A percentile compares a stretch with the other conserved stretches of the same genome.
These are phyloP conservation scores for Luvunga scandens DNA, from an alignment of 345 rosid genomes.

Conservation along the genomic window DNA sequence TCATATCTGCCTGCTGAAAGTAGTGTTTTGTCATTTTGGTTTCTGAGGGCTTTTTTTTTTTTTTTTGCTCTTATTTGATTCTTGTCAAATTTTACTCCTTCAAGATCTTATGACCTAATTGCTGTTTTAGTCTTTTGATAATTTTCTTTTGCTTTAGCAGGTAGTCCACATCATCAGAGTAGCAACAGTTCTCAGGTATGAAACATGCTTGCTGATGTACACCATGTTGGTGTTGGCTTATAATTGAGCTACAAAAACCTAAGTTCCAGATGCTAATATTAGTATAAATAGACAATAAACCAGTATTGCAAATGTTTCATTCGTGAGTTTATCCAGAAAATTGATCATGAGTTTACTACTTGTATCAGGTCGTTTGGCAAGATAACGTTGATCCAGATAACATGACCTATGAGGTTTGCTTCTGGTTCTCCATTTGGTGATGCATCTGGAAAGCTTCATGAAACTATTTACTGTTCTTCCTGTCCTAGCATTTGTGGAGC, in stretches of 20 bases:
- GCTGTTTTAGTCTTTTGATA: conserved; percentile 2
- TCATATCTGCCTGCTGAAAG: not conserved
- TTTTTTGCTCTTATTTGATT: not conserved
- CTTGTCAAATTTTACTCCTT: not conserved
- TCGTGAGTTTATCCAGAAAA: not conserved
- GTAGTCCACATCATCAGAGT: conserved; percentile 37
- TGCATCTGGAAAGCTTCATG: not conserved
- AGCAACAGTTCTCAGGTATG: conserved; percentile 46
- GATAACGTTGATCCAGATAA: conserved; percentile 59
- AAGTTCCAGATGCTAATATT: not conserved
- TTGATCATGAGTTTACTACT: not conserved
- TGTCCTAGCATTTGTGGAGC: not conserved
- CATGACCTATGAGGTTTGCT: conserved; percentile 74
- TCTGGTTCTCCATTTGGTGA: conserved; percentile 9
- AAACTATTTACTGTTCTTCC: not conserved
- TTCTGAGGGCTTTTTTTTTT: not conserved
- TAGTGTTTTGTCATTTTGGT: not conserved
- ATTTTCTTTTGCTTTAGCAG: conserved; percentile 33
- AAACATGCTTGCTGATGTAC: conserved; percentile 11
- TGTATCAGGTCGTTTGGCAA: conserved; percentile 60
- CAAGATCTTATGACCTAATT: not conserved
- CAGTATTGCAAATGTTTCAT: not conserved
- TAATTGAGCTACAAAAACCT: not conserved
- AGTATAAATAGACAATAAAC: not conserved
- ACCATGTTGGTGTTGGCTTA: not conserved